phyloP scores from a whole-genome alignment of 257 asterid species.

The Penstemon davidsonii region DNA sequence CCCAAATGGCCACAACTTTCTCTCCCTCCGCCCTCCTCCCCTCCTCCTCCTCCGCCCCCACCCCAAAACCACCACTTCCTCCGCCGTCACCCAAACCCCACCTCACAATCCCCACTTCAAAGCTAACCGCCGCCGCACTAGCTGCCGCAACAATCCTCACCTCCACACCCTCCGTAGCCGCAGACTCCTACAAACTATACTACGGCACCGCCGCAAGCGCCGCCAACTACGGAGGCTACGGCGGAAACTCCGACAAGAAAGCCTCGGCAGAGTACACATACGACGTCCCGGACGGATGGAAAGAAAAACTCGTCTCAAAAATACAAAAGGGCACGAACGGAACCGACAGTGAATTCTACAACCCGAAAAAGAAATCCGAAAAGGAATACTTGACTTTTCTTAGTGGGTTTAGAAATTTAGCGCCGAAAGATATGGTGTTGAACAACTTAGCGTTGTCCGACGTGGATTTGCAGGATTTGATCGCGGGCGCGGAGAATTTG shows the following conservation, averaged over 20 bases:
- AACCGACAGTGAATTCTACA: constrained; percentile 87
- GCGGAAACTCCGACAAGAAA: constrained; percentile 88
- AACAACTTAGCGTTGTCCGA: constrained; percentile 86
- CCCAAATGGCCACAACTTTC: constrained; percentile 73
- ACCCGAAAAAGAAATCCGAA: constrained; percentile 82
- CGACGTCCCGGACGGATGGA: constrained; percentile 95
- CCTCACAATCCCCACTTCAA: constrained; percentile 38
- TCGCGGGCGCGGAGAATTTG: constrained; percentile 73
- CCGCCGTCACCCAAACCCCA: constrained; percentile 42
- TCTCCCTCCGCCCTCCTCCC: constrained; percentile 67
- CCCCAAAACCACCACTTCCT: constrained; percentile 38
- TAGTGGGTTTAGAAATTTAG: constrained; percentile 69
- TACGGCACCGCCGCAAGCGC: constrained; percentile 98
- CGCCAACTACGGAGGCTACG: constrained; percentile 89
- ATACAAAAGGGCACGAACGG: constrained; percentile 92
- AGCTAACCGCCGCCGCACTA: constrained; percentile 70
- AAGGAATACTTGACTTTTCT: constrained; percentile 81
- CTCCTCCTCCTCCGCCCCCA: constrained; percentile 42
- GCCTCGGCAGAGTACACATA: constrained; percentile 89
- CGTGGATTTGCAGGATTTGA: constrained; percentile 78
- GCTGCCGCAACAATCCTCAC: constrained; percentile 63
- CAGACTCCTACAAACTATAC: constrained; percentile 66
- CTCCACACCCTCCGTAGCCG: constrained; percentile 50
- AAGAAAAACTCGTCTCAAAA: constrained; percentile 72
- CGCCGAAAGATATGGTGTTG: constrained; percentile 65